phyloP scores from a whole-genome alignment of 257 asterid species.

The Lithospermum erythrorhizon region DNA sequence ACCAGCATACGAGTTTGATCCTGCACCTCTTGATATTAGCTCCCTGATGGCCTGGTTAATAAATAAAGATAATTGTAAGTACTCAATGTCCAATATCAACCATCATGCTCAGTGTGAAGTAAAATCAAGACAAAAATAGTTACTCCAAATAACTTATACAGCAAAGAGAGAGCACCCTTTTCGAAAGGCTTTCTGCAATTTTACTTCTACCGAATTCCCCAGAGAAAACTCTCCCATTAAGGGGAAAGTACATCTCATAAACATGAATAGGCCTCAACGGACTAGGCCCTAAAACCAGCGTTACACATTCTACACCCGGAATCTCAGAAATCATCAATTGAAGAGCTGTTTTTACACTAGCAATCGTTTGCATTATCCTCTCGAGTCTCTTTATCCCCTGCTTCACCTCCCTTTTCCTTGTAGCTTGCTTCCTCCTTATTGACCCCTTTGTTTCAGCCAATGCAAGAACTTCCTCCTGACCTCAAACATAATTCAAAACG shows the following conservation, averaged over 20 bases:
- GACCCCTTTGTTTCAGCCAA: constrained; percentile 41
- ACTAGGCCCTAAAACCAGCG: constrained; percentile 77
- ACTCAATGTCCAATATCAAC: constrained; percentile 2
- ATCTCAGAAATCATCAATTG: constrained; percentile 48
- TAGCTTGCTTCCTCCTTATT: constrained; percentile 46
- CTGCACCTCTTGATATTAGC: constrained; percentile 79
- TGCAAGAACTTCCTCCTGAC: constrained; percentile 47
- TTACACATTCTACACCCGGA: constrained; percentile 43
- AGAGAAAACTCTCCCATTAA: constrained; percentile 23
- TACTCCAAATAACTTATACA: not conserved
- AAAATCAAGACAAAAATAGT: not conserved
- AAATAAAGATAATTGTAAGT: not conserved
- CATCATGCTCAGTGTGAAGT: not conserved
- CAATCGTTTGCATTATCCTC: constrained; percentile 50
- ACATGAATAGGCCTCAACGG: constrained; percentile 74
- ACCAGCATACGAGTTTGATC: constrained; percentile 71
- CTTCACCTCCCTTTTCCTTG: constrained; percentile 82
- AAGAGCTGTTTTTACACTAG: constrained; percentile 51
- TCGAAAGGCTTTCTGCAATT: constrained; percentile 53
- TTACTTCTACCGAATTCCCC: constrained; percentile 47
- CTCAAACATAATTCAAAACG: not conserved
- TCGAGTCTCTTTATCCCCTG: constrained; percentile 68
- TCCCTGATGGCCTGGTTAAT: constrained; percentile 64
- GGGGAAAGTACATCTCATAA: constrained; percentile 58
- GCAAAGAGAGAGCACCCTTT: constrained; percentile 41